Evolutionary conservation across 768 basidiomycete genomes (phyloP).

Genomic region (Xanthoconium purpureum): DNA sequence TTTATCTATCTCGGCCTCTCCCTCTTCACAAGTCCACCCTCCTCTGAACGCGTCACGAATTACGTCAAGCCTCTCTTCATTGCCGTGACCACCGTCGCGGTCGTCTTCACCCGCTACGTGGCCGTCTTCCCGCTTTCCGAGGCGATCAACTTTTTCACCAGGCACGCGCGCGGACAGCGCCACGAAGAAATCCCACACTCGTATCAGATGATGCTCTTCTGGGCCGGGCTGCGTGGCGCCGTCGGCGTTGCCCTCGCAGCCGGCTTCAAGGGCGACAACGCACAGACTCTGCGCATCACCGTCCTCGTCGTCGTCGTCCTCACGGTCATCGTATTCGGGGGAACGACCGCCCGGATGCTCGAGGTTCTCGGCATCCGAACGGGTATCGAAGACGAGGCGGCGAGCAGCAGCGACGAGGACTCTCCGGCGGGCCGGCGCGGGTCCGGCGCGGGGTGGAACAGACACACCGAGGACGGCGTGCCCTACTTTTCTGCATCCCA

Average conservation of each 20-base stretch:
- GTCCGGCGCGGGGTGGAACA: slow-evolving; percentile 29
- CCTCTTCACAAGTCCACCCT: slow-evolving; percentile 88
- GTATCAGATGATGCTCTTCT: slow-evolving; percentile 99
- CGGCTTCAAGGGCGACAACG: slow-evolving; percentile 92
- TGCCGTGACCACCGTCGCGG: slow-evolving; percentile 84
- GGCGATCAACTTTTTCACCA: slow-evolving; percentile 89
- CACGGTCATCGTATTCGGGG: slow-evolving; percentile 92
- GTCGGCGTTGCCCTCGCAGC: slow-evolving; percentile 97
- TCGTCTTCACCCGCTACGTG: slow-evolving; percentile 91
- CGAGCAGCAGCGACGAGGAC: slow-evolving; percentile 53
- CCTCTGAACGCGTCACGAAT: slow-evolving; percentile 68
- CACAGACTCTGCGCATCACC: slow-evolving; percentile 86
- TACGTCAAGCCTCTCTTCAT: slow-evolving; percentile 97
- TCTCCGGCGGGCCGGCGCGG: slow-evolving; percentile 8
- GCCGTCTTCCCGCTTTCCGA: slow-evolving; percentile 96
- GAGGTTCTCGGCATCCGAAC: slow-evolving; percentile 95
- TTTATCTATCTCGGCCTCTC: slow-evolving; percentile 98
- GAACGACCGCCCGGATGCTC: slow-evolving; percentile 95
- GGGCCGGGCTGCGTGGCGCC: slow-evolving; percentile 95
- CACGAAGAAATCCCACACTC: slow-evolving; percentile 92
- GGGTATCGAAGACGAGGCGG: slow-evolving; percentile 92
- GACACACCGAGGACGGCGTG: slow-evolving; percentile 45
- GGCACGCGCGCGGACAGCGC: slow-evolving; percentile 80
- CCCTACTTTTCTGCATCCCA: slow-evolving; percentile 33
- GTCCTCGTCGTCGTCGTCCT: slow-evolving; percentile 95